Percentiles rank a stretch among this genome's conserved stretches.
phyloP scores from a whole-genome alignment of 768 basidiomycete genomes.

The Russula emetica region DNA sequence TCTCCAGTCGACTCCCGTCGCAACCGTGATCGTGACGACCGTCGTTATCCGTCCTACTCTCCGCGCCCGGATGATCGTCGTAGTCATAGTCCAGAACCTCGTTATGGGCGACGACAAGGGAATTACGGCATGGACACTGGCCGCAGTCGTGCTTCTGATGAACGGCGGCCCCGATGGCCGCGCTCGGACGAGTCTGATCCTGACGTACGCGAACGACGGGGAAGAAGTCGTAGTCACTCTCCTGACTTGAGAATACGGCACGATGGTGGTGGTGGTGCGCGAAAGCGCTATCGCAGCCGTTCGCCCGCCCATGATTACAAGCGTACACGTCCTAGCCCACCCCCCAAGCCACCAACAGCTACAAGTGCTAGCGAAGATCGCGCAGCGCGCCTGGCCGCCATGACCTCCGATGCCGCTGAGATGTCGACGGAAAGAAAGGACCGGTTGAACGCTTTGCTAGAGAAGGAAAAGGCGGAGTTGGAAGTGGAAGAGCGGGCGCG shows the following conservation, averaged over 20 bases:
- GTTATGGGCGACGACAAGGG: conserved; percentile 11
- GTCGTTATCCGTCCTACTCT: conserved; percentile 25
- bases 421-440: conserved; percentile 68
- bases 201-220: conserved; percentile 31
- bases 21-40: conserved; percentile 32
- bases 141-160: conserved; percentile 31
- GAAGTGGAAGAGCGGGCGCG: conserved; percentile 68
- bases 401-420: conserved; percentile 68
- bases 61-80: conserved; percentile 33
- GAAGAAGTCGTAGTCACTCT: conserved; percentile 32
- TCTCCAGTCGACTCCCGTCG: conserved; percentile 40
- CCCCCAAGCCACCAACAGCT: conserved; percentile 29
- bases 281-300: conserved; percentile 42
- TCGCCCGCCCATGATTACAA: conserved; percentile 39
- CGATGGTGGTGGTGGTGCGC: conserved; percentile 27
- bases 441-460: conserved; percentile 61
- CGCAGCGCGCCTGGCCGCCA: conserved; percentile 83
- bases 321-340: conserved; percentile 48
- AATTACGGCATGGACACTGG: conserved; percentile 29
- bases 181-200: conserved; percentile 50
- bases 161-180: conserved; percentile 42
- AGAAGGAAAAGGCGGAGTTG: conserved; percentile 72
- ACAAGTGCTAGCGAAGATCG: conserved; percentile 47
- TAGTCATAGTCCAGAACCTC: conserved; percentile 23
- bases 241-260: conserved; percentile 29